A percentile compares a stretch with the other conserved stretches of the same genome.
Conservation (phyloP, 306 rosid species). For the Heteromeles arbutifolia region DNA sequence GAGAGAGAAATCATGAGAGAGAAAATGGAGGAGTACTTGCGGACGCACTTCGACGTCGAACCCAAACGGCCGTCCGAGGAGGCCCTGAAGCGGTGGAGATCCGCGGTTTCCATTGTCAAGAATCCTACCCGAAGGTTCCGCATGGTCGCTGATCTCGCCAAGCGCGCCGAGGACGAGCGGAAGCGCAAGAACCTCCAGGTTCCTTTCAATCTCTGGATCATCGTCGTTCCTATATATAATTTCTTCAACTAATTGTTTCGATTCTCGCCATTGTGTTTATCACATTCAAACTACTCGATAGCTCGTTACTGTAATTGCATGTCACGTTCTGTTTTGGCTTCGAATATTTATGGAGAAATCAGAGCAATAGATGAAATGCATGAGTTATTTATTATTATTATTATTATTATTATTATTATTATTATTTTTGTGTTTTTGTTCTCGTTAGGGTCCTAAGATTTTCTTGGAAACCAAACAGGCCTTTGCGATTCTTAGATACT, state of each 20-base stretch:
- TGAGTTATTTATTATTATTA: neutral
- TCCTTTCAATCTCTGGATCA: neutral
- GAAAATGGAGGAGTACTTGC: conserved; percentile 59
- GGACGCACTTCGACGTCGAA: conserved; percentile 57
- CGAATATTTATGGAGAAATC: neutral
- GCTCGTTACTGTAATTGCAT: neutral
- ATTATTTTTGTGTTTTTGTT: neutral
- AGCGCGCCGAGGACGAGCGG: conserved; percentile 55
- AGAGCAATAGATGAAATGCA: neutral
- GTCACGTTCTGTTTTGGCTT: neutral
- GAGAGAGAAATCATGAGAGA: conserved; percentile 33
- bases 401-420: no score
- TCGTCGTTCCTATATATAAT: neutral
- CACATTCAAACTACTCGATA: neutral
- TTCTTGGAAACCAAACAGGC: neutral
- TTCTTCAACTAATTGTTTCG: neutral
- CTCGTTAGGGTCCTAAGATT: neutral
- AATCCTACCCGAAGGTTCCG: conserved; percentile 91
- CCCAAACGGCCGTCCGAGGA: conserved; percentile 54
- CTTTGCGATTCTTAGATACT: neutral
- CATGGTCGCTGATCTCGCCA: conserved; percentile 84
- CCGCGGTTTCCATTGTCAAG: conserved; percentile 76
- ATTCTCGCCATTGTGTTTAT: neutral
- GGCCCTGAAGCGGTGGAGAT: conserved; percentile 70
- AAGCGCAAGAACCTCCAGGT: conserved; percentile 67